These are phyloP conservation scores for Nicotiana tabacum DNA, from an alignment of 257 asterid species.

Conservation along the genomic window DNA sequence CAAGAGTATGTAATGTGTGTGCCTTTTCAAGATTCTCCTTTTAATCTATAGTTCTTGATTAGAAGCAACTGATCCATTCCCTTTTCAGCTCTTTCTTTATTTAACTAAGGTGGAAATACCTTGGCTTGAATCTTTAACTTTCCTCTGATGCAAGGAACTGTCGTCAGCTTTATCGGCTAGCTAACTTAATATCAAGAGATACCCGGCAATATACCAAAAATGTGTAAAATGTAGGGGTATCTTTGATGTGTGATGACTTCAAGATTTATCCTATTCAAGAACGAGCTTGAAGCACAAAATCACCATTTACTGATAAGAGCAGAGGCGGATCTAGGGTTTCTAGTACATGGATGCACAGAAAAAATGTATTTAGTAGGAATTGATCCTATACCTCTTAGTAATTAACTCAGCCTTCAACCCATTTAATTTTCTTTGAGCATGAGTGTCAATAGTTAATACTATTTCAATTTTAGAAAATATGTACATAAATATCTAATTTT, in stretches of 20 bases:
- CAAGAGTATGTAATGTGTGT: conserved; percentile 47
- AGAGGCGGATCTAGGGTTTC: background rate
- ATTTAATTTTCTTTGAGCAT: too few species aligned
- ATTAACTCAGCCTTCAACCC: too few species aligned
- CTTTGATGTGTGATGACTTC: background rate
- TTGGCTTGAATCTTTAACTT: conserved; percentile 34
- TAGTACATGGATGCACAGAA: too few species aligned
- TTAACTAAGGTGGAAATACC: conserved; percentile 34
- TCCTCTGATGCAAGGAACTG: conserved; percentile 40
- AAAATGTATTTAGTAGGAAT: too few species aligned
- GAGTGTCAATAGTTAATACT: too few species aligned
- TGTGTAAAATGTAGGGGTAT: background rate
- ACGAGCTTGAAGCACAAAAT: background rate
- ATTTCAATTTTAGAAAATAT: too few species aligned
- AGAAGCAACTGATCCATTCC: conserved; percentile 62
- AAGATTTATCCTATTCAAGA: background rate
- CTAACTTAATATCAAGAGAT: conserved; percentile 2
- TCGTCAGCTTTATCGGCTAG: conserved; percentile 13
- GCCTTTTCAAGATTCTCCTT: conserved; percentile 23
- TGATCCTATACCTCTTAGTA: too few species aligned
- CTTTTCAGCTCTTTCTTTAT: conserved; percentile 19
- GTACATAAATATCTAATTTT: too few species aligned
- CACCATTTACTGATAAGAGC: background rate
- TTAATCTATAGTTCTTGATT: conserved; percentile 44
- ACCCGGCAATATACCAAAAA: background rate